Percentiles rank a stretch among this genome's conserved stretches.
Evolutionary conservation across 1,284 basidiomycete species (phyloP).

Genomic region (Sporisorium sorghi): DNA sequence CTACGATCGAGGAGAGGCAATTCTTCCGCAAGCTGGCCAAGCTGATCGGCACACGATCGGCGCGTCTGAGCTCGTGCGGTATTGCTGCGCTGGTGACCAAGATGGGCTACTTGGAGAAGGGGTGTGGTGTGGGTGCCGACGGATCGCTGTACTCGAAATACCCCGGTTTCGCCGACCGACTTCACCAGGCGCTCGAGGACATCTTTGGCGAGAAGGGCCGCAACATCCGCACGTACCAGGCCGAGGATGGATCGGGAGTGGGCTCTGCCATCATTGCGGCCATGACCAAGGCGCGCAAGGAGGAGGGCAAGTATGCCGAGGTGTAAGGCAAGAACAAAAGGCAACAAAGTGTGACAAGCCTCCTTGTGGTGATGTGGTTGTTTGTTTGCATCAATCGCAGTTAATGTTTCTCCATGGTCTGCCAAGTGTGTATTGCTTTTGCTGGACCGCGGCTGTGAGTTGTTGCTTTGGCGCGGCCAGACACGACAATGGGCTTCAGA

Average conservation of each 20-base stretch:
- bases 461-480: too few species aligned
- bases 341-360: not conserved
- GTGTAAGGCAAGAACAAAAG: conserved; percentile 36
- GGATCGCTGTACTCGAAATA: conserved; percentile 66
- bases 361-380: not conserved
- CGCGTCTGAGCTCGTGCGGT: conserved; percentile 65
- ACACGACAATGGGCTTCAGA: too few species aligned
- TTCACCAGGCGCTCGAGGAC: conserved; percentile 67
- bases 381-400: too few species aligned
- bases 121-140: conserved; percentile 64
- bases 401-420: not conserved
- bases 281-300: conserved; percentile 64
- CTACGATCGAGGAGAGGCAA: conserved; percentile 63
- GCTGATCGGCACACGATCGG: conserved; percentile 72
- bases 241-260: conserved; percentile 67
- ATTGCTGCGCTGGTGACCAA: conserved; percentile 66
- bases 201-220: conserved; percentile 66
- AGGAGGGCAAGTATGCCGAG: conserved; percentile 53
- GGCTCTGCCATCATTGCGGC: conserved; percentile 67
- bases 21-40: conserved; percentile 76
- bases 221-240: conserved; percentile 61
- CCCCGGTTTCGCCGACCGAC: conserved; percentile 63
- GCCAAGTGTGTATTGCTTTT: not conserved
- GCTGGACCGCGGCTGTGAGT: not conserved
- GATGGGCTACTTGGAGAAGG: conserved; percentile 65